phyloP scores from a whole-genome alignment of 2,329 filamentous ascomycete species.

The Keithomyces neogunnii region DNA sequence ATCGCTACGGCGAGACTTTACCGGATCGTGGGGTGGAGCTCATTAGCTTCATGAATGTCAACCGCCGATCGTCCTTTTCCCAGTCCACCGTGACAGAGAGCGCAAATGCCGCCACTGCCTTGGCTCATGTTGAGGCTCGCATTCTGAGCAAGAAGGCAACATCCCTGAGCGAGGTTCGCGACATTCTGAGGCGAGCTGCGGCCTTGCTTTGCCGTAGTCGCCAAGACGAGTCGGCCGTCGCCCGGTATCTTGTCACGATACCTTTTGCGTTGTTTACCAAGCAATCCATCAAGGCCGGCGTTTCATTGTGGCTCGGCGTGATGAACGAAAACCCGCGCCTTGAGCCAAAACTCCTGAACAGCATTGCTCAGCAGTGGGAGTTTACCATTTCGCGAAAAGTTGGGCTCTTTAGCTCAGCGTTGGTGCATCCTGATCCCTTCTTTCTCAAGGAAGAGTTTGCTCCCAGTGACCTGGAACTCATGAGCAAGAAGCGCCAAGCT shows the following conservation, averaged over 20 bases:
- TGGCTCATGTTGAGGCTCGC: slow-evolving; percentile 65
- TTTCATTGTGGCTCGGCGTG: slow-evolving; percentile 92
- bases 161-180: slow-evolving; percentile 65
- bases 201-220: slow-evolving; percentile 74
- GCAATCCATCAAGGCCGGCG: slow-evolving; percentile 88
- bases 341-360: slow-evolving; percentile 75
- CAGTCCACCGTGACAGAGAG: slow-evolving; percentile 44
- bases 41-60: slow-evolving; percentile 50
- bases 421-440: slow-evolving; percentile 79
- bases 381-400: slow-evolving; percentile 65
- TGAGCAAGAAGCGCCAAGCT: slow-evolving; percentile 67
- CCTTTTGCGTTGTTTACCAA: slow-evolving; percentile 92
- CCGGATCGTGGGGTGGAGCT: slow-evolving; percentile 61
- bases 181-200: slow-evolving; percentile 76
- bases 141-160: slow-evolving; percentile 62
- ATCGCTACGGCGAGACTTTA: slow-evolving; percentile 74
- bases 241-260: slow-evolving; percentile 82
- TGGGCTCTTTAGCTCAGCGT: slow-evolving; percentile 69
- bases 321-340: slow-evolving; percentile 92
- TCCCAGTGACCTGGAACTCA: slow-evolving; percentile 70
- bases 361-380: slow-evolving; percentile 90
- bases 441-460: slow-evolving; percentile 87
- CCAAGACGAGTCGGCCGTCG: slow-evolving; percentile 67
- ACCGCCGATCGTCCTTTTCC: slow-evolving; percentile 42
- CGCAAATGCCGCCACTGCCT: slow-evolving; percentile 52